Conservation (phyloP, 306 rosid species). For the Pachyrhizus erosus region DNA sequence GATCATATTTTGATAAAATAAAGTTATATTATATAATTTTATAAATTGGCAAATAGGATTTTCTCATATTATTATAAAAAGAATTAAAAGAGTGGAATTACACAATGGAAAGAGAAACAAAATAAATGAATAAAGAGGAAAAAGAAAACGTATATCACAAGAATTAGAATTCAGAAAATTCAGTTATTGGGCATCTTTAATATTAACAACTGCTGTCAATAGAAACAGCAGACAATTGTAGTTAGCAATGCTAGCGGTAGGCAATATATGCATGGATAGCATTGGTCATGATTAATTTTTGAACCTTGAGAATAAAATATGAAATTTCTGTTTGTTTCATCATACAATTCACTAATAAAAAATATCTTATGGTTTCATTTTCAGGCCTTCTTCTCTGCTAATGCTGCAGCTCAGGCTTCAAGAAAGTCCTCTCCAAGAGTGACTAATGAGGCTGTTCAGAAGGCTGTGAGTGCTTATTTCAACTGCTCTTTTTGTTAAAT, state of each 20-base stretch:
- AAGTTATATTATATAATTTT: background rate
- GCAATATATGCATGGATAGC: background rate
- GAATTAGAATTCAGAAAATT: constrained; percentile 2
- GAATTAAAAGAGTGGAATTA: background rate
- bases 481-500: constrained; percentile 22
- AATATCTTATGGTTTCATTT: constrained; percentile 41
- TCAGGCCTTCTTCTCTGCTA: constrained; percentile 77
- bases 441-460: constrained; percentile 83
- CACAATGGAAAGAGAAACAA: too few relatives aligned
- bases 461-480: constrained; percentile 70
- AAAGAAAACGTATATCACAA: background rate
- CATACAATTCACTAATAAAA: background rate
- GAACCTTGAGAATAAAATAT: constrained; percentile 6
- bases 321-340: constrained; percentile 22
- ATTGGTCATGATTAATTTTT: background rate
- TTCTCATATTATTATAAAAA: background rate
- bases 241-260: background rate
- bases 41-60: background rate
- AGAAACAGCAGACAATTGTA: constrained; percentile 7
- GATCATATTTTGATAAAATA: background rate
- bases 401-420: constrained; percentile 78
- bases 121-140: background rate
- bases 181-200: background rate
- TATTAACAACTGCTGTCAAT: constrained; percentile 1
- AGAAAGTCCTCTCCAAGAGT: constrained; percentile 89